These are phyloP conservation scores for Parathielavia hyrcaniae DNA, from an alignment of 495 filamentous ascomycete genomes.

Conservation along the genomic window DNA sequence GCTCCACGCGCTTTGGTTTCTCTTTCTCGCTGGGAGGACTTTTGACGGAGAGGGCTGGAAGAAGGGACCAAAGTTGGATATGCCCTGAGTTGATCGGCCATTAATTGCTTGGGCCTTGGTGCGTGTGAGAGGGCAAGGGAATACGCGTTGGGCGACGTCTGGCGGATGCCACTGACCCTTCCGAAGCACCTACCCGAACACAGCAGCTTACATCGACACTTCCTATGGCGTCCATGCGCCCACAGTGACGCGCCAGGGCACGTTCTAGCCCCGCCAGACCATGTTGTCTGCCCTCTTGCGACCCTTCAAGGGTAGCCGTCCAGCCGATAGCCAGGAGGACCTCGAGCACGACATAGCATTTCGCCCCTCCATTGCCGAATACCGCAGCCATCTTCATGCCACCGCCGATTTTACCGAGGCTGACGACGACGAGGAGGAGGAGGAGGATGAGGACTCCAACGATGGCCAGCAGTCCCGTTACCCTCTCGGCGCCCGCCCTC, in stretches of 20 bases:
- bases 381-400: conserved; percentile 42
- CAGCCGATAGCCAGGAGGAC: conserved; percentile 24
- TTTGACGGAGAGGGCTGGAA: neutral
- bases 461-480: conserved; percentile 34
- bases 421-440: conserved; percentile 47
- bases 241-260: conserved; percentile 22
- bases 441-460: conserved; percentile 46
- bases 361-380: conserved; percentile 32
- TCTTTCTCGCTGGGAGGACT: conserved; percentile 6
- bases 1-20: conserved; percentile 1
- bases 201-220: neutral
- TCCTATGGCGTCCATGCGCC: conserved; percentile 31
- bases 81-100: neutral
- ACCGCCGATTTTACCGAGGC: conserved; percentile 54
- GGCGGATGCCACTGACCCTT: conserved; percentile 1
- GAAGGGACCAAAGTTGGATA: neutral
- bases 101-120: neutral
- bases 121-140: neutral
- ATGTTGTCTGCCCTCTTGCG: conserved; percentile 44
- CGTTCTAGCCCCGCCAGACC: conserved; percentile 16
- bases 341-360: conserved; percentile 32
- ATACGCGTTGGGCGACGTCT: neutral
- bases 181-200: neutral
- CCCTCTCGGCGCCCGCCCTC: conserved; percentile 18
- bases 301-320: conserved; percentile 32